Conservation (phyloP, 2,329 filamentous ascomycete species). For the Zalaria obscura region DNA sequence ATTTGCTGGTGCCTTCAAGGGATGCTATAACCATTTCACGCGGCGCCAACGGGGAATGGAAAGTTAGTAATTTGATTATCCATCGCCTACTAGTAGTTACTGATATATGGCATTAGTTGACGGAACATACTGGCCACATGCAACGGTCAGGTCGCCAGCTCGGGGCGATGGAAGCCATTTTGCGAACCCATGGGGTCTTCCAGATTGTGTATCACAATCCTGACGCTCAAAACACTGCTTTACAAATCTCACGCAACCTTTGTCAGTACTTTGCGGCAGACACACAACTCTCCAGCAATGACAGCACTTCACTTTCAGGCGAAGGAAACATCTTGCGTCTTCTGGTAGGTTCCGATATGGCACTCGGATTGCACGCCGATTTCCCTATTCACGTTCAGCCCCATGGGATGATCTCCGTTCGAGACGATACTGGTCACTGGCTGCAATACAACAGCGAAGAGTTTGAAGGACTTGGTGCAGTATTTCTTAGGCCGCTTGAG, state of each 20-base stretch:
- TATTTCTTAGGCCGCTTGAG: constrained; percentile 36
- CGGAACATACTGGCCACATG: neutral
- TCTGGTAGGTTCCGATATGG: constrained; percentile 15
- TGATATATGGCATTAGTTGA: no score
- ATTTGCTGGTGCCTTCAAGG: no score
- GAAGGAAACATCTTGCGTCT: constrained; percentile 33
- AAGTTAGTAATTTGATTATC: no score
- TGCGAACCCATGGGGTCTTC: constrained; percentile 33
- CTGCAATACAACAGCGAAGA: neutral
- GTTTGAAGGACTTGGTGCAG: constrained; percentile 27
- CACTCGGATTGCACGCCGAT: constrained; percentile 8
- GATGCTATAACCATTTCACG: no score
- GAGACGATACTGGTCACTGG: neutral
- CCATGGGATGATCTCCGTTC: constrained; percentile 1
- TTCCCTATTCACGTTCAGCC: constrained; percentile 18
- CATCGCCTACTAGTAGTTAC: no score
- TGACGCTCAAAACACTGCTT: constrained; percentile 23
- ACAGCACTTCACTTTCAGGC: constrained; percentile 5
- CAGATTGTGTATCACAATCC: constrained; percentile 22
- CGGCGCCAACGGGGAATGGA: no score
- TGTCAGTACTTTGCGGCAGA: constrained; percentile 45
- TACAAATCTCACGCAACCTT: constrained; percentile 43
- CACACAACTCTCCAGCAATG: constrained; percentile 22
- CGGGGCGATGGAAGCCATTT: constrained; percentile 38
- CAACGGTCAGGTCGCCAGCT: constrained; percentile 27